Conservation (phyloP, 2,329 filamentous ascomycete genomes). For the Nakataea oryzae region DNA sequence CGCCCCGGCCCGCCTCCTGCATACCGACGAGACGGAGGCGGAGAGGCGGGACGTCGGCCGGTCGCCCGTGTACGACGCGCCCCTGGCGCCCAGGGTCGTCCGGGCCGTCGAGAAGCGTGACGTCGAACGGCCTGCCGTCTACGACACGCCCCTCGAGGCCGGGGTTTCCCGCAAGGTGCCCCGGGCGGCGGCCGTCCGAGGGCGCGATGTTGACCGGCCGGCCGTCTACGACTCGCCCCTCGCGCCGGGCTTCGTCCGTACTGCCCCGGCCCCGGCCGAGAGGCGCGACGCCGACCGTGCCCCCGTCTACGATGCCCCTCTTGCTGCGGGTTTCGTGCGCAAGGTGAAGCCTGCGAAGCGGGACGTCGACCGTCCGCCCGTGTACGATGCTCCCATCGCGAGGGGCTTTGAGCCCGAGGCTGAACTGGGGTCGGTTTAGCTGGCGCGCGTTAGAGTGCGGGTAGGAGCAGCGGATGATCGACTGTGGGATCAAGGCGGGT, state of each 20-base stretch:
- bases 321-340: neutral
- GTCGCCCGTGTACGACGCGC: constrained; percentile 3
- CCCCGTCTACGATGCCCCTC: constrained; percentile 11
- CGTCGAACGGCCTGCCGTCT: neutral
- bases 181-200: too few relatives aligned
- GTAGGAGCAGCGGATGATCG: neutral
- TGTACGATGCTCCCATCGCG: constrained; percentile 9
- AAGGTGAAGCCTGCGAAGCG: neutral
- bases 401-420: neutral
- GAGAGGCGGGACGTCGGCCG: neutral
- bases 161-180: too few relatives aligned
- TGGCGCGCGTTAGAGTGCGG: neutral
- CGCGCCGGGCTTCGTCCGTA: neutral
- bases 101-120: neutral
- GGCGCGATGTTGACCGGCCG: neutral
- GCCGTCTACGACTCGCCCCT: neutral
- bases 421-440: neutral
- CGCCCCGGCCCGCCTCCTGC: constrained; percentile 4
- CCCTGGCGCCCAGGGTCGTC: neutral
- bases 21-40: neutral
- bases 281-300: neutral
- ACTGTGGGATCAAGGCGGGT: neutral
- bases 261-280: neutral
- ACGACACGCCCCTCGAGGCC: neutral
- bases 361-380: constrained; percentile 3